Evolutionary conservation across 2,329 filamentous ascomycete species (phyloP), one percentile per base, ranked within the genome.

Genomic region (Pleochaeta shiraiana): DNA sequence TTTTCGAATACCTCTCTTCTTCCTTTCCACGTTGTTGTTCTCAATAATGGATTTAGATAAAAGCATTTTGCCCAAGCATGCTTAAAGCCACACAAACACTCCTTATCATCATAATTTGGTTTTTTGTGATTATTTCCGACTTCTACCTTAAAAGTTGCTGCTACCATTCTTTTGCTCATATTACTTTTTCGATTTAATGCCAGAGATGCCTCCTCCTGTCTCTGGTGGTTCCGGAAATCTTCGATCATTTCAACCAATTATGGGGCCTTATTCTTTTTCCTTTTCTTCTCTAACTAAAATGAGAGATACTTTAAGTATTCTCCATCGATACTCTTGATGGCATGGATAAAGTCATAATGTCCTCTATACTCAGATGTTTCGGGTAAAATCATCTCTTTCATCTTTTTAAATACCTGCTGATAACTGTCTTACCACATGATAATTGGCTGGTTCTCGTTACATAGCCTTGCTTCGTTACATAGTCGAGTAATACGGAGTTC

Each of bases 281-380:
- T 5, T 39, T 34, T 61, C 33, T 43, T 61, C 24, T 61, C 59
- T 2, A 39, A n/a, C 39, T 61, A 33, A 12, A 61, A 39, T 6
- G 34, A 61, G 39, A 61, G 1, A 61, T 61, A 61, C 24, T 61
- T 43, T 11, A 33, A 61, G 12, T 61, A 61, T 61, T 61, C 59
- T 14, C 31, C 59, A 28, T 61, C 59, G 12, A 61, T 61, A 11
- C 31, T 14, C 39, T 39, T 61, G 12, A 61, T 61, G 24, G 33
- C 59, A 24, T 61, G 24, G 4, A 61, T 43, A 28, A 61, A 61
- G 34, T 61, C 59, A 43, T 37, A 61, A 43, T 61, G 59, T 19
- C 31, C 34, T 26, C 31, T 21, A 43, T 61, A 61, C 14, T 24
- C 59, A 0, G 59, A n/a, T 24, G 28, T 61, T 33, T 62, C 59